Conservation (phyloP, 805 yeast genomes). For the Cyberlindnera euphorbiae region DNA sequence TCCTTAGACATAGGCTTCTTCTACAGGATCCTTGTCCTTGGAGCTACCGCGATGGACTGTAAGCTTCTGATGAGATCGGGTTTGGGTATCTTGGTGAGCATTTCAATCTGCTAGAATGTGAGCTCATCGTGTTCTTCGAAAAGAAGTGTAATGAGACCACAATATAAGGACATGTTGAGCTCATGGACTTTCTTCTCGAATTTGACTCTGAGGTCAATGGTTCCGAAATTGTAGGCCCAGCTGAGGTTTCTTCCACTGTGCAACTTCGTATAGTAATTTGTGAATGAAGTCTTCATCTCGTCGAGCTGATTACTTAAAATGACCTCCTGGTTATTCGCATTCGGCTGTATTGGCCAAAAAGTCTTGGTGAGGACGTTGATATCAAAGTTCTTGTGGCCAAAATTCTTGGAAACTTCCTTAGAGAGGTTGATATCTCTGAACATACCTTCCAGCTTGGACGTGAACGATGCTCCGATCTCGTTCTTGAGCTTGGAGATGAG, state of each 20-base stretch:
- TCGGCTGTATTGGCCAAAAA: conserved; percentile 60
- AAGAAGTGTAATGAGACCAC: conserved; percentile 72
- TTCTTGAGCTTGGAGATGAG: conserved; percentile 63
- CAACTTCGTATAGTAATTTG: conserved; percentile 42
- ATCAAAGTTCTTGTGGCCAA: conserved; percentile 37
- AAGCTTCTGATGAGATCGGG: conserved; percentile 71
- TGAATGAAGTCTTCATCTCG: conserved; percentile 40
- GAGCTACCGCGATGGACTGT: conserved; percentile 80
- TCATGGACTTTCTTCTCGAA: conserved; percentile 70
- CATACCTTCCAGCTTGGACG: conserved; percentile 83
- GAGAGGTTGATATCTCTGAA: conserved; percentile 70
- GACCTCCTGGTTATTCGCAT: conserved; percentile 27
- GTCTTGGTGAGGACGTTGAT: conserved; percentile 55
- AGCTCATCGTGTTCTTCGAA: conserved; percentile 56
- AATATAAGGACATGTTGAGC: conserved; percentile 72
- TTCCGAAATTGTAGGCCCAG: conserved; percentile 85
- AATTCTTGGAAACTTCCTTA: conserved; percentile 40
- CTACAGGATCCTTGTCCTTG: conserved; percentile 66
- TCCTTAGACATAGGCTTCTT: conserved; percentile 75
- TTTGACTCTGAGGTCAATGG: conserved; percentile 70
- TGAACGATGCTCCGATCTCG: conserved; percentile 75
- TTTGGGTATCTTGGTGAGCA: conserved; percentile 66
- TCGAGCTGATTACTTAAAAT: conserved; percentile 41
- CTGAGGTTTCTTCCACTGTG: conserved; percentile 55
- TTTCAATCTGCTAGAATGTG: conserved; percentile 57